These are phyloP conservation scores for Aquilaria malaccensis DNA, from an alignment of 345 rosid genomes.

Conservation along the genomic window DNA sequence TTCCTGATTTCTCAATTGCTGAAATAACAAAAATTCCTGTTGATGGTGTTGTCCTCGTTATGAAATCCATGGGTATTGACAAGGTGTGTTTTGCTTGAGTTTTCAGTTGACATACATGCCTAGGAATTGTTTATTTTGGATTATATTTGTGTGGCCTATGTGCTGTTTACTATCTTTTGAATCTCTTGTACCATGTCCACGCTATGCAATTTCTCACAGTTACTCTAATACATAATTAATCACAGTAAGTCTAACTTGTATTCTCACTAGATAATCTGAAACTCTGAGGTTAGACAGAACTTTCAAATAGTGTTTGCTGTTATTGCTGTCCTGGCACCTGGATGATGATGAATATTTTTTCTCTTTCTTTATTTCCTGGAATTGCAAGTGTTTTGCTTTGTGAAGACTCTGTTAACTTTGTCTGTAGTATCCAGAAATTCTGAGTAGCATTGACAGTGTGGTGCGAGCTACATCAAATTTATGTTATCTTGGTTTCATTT, in stretches of 20 bases:
- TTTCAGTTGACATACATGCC: too few species aligned
- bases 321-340: too few species aligned
- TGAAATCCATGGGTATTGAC: constrained; percentile 81
- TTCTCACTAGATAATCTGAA: too few species aligned
- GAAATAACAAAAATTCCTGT: constrained; percentile 83
- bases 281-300: too few species aligned
- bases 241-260: too few species aligned
- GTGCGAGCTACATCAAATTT: neutral
- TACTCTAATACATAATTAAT: too few species aligned
- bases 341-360: too few species aligned
- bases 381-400: too few species aligned
- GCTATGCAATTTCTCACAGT: too few species aligned
- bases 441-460: neutral
- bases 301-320: too few species aligned
- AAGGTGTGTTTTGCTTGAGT: constrained; percentile 40
- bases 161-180: neutral
- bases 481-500: neutral
- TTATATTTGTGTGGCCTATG: neutral
- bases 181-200: too few species aligned
- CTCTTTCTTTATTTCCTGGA: too few species aligned
- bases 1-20: constrained; percentile 69
- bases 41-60: constrained; percentile 73
- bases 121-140: neutral
- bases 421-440: neutral
- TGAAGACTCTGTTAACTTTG: neutral